Conservation (phyloP, 805 yeast genomes). For the Hermanozyma aechmeae region DNA sequence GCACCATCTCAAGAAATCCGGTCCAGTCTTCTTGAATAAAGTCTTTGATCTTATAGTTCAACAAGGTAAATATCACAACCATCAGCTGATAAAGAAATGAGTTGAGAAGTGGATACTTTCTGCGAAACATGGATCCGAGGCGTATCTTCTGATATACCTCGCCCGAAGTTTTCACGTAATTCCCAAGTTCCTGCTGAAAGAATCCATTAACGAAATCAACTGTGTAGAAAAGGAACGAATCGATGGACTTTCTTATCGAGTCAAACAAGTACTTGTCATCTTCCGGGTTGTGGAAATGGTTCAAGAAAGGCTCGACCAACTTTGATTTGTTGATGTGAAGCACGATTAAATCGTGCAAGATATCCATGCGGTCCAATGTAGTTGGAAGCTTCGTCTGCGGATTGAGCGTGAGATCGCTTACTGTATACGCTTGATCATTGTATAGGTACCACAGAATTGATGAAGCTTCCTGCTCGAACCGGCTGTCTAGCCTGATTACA, state of each 20-base stretch:
- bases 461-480: slow-evolving; percentile 38
- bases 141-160: background rate
- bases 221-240: slow-evolving; percentile 15
- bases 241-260: slow-evolving; percentile 23
- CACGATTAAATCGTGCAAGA: slow-evolving; percentile 36
- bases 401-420: no score
- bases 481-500: slow-evolving; percentile 28
- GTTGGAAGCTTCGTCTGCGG: no score
- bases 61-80: slow-evolving; percentile 39
- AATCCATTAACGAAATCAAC: slow-evolving; percentile 7
- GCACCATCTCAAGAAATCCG: slow-evolving; percentile 13
- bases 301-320: slow-evolving; percentile 42
- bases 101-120: slow-evolving; percentile 37
- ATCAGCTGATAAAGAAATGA: slow-evolving; percentile 43
- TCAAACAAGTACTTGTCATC: slow-evolving; percentile 24
- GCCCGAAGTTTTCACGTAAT: background rate
- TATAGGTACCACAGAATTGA: no score
- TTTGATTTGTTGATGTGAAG: slow-evolving; percentile 44
- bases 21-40: slow-evolving; percentile 20
- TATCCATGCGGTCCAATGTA: slow-evolving; percentile 23
- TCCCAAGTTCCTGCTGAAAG: slow-evolving; percentile 4
- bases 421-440: no score
- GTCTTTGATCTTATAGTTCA: slow-evolving; percentile 34
- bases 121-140: slow-evolving; percentile 25
- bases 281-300: slow-evolving; percentile 16